phyloP scores from a whole-genome alignment of 192 early-diverging fungal genomes.

The Mortierella antarctica region DNA sequence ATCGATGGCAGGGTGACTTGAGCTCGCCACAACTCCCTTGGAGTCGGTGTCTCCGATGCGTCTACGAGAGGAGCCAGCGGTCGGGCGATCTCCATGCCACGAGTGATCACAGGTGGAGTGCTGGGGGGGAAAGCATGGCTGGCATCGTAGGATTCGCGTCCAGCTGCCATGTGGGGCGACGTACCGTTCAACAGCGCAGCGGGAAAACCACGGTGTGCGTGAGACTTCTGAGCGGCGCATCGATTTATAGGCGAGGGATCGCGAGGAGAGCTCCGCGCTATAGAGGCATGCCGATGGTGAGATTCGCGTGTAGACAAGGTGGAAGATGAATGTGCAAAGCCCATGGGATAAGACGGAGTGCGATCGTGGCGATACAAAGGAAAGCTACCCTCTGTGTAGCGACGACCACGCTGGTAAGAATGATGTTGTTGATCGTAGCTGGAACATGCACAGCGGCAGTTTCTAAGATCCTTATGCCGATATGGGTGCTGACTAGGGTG shows the following conservation, averaged over 20 bases:
- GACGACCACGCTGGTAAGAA: slow-evolving; percentile 12
- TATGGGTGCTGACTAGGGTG: slow-evolving; percentile 5
- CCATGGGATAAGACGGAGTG: slow-evolving; percentile 18
- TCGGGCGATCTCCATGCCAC: too few relatives aligned
- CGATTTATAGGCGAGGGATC: not conserved
- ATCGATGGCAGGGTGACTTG: too few relatives aligned
- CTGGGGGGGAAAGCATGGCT: too few relatives aligned
- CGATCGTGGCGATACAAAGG: slow-evolving; percentile 1
- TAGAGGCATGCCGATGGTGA: not conserved
- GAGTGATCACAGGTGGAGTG: too few relatives aligned
- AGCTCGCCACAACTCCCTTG: too few relatives aligned
- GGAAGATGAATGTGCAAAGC: slow-evolving; percentile 8
- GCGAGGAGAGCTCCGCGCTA: not conserved
- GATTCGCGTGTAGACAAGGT: not conserved
- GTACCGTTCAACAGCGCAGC: slow-evolving; percentile 1
- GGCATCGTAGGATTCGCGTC: too few relatives aligned
- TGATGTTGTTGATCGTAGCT: slow-evolving; percentile 3
- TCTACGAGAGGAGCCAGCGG: too few relatives aligned
- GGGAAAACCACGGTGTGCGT: slow-evolving; percentile 16
- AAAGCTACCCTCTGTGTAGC: slow-evolving; percentile 5
- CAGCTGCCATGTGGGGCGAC: too few relatives aligned
- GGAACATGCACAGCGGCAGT: not conserved
- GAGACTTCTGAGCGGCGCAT: too few relatives aligned
- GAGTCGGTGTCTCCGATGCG: too few relatives aligned
- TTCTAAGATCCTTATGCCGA: slow-evolving; percentile 4